Base-by-base conservation (phyloP, 208 protist genomes). In the Crithidia brevicula region DNA sequence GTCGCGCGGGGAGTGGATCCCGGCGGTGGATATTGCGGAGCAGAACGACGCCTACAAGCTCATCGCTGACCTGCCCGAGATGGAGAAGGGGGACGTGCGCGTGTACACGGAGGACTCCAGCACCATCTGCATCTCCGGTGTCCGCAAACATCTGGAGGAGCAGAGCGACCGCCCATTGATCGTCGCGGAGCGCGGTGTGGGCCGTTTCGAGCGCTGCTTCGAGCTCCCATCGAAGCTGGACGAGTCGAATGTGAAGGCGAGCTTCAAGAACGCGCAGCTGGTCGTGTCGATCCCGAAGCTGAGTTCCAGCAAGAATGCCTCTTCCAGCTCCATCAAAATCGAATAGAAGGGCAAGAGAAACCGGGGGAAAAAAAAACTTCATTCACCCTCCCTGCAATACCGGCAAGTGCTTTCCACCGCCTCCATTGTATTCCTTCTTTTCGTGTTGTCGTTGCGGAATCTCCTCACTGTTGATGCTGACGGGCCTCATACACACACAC, bases 141-240 rank as follows among this genome's bases (percentile, higher is more conserved):
- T 80, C 18, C 86, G 89, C n/a, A 60, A 58, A 7, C 51, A 73
- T 20, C 8, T 71, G 20, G 36, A 40, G 9, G 72, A 86, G 38
- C 82, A 83, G 40, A 79, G 79, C 36, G 60, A 79, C 34, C 53
- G 74, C 22, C 58, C 73, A 10, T 45, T 81, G 15, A 49, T 77
- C 25, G 56, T 91, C 23, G 57, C 61, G 2, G 89, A 95, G 73
- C 86, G 89, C 47, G 82, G 80, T 1, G 31, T 36, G 42, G 86
- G 86, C 16, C 68, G 81, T 18, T 95, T 95, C 61, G 82, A 92
- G 69, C 86, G 89, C 28, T 95, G 89, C 71, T 78, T 95, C 38
- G 74, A 88, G 8, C 65, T 95, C 20, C 79, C 78, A 5, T 52
- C 72, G 9, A 47, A 38, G 6, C 30, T 93, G 33, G 74, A 74